These are phyloP conservation scores for Kwoniella pini DNA, from an alignment of 768 basidiomycete species.

Conservation along the genomic window DNA sequence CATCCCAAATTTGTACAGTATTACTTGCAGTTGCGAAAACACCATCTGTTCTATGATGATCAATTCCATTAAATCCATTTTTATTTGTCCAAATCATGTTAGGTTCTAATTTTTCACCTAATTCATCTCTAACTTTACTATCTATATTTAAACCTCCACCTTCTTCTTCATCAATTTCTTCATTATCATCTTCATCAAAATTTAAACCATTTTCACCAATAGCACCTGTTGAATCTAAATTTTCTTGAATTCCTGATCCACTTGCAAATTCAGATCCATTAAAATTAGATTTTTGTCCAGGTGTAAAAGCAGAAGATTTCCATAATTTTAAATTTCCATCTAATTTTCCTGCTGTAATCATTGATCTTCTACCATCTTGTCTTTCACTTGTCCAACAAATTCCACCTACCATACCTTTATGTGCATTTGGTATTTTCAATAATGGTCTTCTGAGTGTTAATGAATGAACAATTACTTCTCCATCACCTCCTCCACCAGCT, in stretches of 20 bases:
- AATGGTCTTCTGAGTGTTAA: conserved; percentile 50
- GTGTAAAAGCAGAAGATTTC: conserved; percentile 50
- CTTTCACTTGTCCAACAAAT: conserved; percentile 53
- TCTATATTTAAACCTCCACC: conserved; percentile 52
- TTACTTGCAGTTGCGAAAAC: conserved; percentile 93
- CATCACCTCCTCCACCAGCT: conserved; percentile 94
- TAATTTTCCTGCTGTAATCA: conserved; percentile 52
- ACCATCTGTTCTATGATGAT: conserved; percentile 86
- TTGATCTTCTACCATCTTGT: conserved; percentile 47
- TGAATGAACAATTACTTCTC: conserved; percentile 83
- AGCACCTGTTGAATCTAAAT: conserved; percentile 48
- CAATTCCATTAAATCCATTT: conserved; percentile 88
- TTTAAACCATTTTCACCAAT: conserved; percentile 41
- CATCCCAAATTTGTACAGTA: conserved; percentile 95
- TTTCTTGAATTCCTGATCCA: conserved; percentile 29
- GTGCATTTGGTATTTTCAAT: conserved; percentile 54
- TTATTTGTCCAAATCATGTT: conserved; percentile 80
- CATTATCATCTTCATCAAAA: conserved; percentile 42
- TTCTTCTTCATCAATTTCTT: conserved; percentile 49
- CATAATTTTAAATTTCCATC: conserved; percentile 55
- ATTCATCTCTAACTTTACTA: conserved; percentile 34
- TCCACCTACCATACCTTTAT: conserved; percentile 55
- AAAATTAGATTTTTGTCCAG: conserved; percentile 45
- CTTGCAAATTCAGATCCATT: conserved; percentile 48
- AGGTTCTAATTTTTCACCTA: conserved; percentile 59